A percentile compares a stretch with the other conserved stretches of the same genome.
Conservation (phyloP, 176 grass and related monocot species). For the Cenchrus americanus region DNA sequence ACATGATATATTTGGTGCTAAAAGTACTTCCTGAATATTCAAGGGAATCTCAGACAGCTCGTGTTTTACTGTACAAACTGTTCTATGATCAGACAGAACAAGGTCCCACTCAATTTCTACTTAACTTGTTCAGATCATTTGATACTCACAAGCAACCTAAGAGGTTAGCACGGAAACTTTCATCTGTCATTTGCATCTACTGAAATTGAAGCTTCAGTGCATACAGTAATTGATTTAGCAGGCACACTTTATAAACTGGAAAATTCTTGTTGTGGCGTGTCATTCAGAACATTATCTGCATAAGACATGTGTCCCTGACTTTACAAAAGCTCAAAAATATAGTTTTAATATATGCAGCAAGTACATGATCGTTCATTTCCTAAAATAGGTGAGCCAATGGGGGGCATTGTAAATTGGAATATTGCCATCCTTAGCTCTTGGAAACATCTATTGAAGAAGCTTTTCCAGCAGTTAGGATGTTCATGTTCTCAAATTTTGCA, state of each 20-base stretch:
- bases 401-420: no score
- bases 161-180: conserved; percentile 60
- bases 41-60: conserved; percentile 80
- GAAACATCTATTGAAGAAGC: no score
- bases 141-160: conserved; percentile 93
- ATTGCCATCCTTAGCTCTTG: no score
- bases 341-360: conserved; percentile 14
- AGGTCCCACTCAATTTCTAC: conserved; percentile 84
- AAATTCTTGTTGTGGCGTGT: background rate
- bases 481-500: background rate
- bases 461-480: no score
- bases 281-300: conserved; percentile 19
- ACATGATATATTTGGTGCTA: conserved; percentile 94
- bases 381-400: background rate
- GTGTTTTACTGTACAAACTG: conserved; percentile 89
- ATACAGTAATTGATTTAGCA: background rate
- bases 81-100: conserved; percentile 99
- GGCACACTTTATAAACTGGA: background rate
- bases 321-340: conserved; percentile 25
- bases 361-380: background rate
- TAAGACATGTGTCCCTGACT: conserved; percentile 30
- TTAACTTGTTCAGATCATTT: conserved; percentile 91
- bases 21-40: conserved; percentile 82
- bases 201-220: conserved; percentile 29
- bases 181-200: conserved; percentile 19